These are phyloP conservation scores for Aspergillus eucalypticola DNA, from an alignment of 2,329 filamentous ascomycete genomes.

Conservation along the genomic window DNA sequence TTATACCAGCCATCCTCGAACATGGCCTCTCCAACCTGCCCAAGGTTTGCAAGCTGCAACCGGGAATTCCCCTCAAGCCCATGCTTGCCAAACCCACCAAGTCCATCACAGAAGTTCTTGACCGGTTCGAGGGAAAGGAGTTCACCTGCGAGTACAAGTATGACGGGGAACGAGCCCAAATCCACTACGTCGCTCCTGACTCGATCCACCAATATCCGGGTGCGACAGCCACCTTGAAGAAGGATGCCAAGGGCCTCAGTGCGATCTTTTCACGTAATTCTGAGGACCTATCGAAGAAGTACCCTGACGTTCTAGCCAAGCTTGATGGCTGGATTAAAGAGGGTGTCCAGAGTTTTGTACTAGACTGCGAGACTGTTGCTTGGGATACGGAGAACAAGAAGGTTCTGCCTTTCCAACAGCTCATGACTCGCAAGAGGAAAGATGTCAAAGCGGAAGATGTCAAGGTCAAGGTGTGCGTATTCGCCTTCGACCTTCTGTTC, in stretches of 20 bases:
- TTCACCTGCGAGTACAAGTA: conserved; percentile 99
- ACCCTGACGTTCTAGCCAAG: conserved; percentile 90
- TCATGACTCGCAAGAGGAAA: conserved; percentile 98
- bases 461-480: conserved; percentile 95
- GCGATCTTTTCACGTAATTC: conserved; percentile 98
- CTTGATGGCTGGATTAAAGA: conserved; percentile 85
- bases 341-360: conserved; percentile 88
- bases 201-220: conserved; percentile 68
- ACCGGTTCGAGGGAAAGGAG: conserved; percentile 90
- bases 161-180: conserved; percentile 96
- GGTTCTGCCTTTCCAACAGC: conserved; percentile 91
- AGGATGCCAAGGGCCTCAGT: conserved; percentile 69
- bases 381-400: conserved; percentile 97
- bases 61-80: conserved; percentile 91
- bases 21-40: conserved; percentile 80
- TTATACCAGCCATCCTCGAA: conserved; percentile 84
- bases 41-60: conserved; percentile 85
- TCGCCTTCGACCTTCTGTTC: conserved; percentile 92
- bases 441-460: conserved; percentile 95
- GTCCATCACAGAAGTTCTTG: conserved; percentile 93
- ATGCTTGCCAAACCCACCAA: conserved; percentile 99
- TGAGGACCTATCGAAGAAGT: conserved; percentile 95
- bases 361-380: conserved; percentile 97
- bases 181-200: conserved; percentile 90
- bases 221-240: conserved; percentile 62